Percentiles rank a stretch among this genome's conserved stretches.
Conservation (phyloP, 371 early-diverging fungal species). For the Mucor circinelloides region DNA sequence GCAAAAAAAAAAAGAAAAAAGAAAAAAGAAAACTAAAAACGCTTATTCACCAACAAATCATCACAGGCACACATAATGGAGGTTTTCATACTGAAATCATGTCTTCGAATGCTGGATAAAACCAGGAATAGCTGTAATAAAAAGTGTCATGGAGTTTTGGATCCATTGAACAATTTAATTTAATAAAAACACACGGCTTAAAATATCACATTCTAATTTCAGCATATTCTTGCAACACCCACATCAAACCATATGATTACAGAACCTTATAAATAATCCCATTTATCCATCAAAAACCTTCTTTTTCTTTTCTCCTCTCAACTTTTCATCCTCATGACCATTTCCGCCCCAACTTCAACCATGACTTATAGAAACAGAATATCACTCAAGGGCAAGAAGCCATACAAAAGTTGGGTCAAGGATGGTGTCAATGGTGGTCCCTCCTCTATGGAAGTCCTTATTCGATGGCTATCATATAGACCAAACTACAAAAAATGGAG, state of each 20-base stretch:
- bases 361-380: not conserved
- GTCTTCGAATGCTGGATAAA: not conserved
- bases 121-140: not conserved
- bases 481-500: slow-evolving; percentile 38
- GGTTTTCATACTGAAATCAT: not conserved
- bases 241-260: not conserved
- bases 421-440: slow-evolving; percentile 45
- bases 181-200: not conserved
- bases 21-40: not conserved
- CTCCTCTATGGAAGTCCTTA: slow-evolving; percentile 39
- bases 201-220: not conserved
- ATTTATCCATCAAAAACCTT: not conserved
- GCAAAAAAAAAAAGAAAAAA: not conserved
- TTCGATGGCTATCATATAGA: slow-evolving; percentile 37
- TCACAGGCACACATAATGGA: not conserved
- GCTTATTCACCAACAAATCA: not conserved
- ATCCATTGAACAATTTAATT: not conserved
- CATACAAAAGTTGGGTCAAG: slow-evolving; percentile 45
- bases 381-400: slow-evolving; percentile 31
- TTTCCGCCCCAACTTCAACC: not conserved
- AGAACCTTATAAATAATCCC: slow-evolving; percentile 1
- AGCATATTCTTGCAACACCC: not conserved
- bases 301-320: not conserved
- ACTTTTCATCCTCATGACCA: not conserved
- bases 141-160: too few relatives aligned